Evolutionary conservation across 768 basidiomycete species (phyloP), one percentile per base, ranked within the genome.

Genomic region (Rhodocollybia butyracea): DNA sequence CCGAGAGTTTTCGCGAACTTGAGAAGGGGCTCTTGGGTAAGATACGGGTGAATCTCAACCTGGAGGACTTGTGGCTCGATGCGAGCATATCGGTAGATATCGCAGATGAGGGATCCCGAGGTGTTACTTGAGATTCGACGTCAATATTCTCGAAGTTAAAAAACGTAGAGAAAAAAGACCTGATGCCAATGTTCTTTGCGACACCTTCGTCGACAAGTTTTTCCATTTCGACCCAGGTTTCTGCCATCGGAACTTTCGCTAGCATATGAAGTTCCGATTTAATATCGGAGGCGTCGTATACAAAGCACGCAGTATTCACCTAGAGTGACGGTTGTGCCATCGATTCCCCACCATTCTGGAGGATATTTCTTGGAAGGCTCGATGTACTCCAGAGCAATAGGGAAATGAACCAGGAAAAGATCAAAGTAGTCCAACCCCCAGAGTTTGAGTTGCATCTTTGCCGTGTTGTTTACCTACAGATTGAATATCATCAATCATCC

Each of bases 371-470:
- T 81, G 21, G 67, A 64, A 41, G 88, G 88, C 65, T 91, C 88
- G 50, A 94, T 88, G 62, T 93, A 92, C 68, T 84, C 66, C 60
- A 96, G 76, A 27, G 92, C 73, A 60, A 94, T 76, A 21, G 93
- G 93, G 80, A 94, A 94, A 70, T 95, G 94, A 48, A 94, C 74
- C 39, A 89, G 73, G 77, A 82, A 91, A 45, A 91, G 73, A 62
- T 91, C 89, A 65, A 91, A 91, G 68, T 89, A 91, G 24, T 89
- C 88, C 41, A 95, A 74, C 26, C 89, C 89, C 93, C 93, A 96
- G 63, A 83, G 78, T 5, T 72, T 73, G 19, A 96, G 83, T 63
- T 93, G 91, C 71, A 75, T 76, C 66, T 80, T 81, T 38, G 80
- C 69, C 8, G 80, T 62, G 30, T 70, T 65, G 65, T 81, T 81